These are phyloP conservation scores for Oehlia diaphana DNA, from an alignment of 192 early-diverging fungal genomes.

Conservation along the genomic window DNA sequence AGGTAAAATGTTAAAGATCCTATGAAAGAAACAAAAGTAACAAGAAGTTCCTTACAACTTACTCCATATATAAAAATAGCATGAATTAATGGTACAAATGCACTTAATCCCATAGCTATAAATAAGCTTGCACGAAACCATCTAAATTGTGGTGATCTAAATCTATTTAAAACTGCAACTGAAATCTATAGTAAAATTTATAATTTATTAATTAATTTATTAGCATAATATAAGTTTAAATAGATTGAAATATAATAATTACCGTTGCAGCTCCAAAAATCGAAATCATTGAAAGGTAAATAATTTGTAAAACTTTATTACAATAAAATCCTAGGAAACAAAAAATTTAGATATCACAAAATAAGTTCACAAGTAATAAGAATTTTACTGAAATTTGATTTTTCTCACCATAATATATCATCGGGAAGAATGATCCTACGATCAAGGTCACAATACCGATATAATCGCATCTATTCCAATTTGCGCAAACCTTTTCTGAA, in stretches of 20 bases:
- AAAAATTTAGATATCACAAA: background rate
- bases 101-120: slow-evolving; percentile 75
- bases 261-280: slow-evolving; percentile 66
- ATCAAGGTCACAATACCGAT: slow-evolving; percentile 86
- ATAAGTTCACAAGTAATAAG: background rate
- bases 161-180: slow-evolving; percentile 62
- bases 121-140: slow-evolving; percentile 78
- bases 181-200: slow-evolving; percentile 37
- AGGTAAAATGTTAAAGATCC: background rate
- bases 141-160: slow-evolving; percentile 74
- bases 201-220: background rate
- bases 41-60: slow-evolving; percentile 25
- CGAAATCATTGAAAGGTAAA: slow-evolving; percentile 62
- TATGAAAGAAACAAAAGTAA: background rate
- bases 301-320: slow-evolving; percentile 38
- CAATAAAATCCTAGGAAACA: slow-evolving; percentile 47
- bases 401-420: slow-evolving; percentile 48
- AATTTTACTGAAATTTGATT: background rate
- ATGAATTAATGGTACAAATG: slow-evolving; percentile 73
- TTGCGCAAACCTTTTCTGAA: slow-evolving; percentile 65
- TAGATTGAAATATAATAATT: background rate
- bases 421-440: slow-evolving; percentile 58
- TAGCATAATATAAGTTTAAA: background rate
- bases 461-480: slow-evolving; percentile 93
- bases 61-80: slow-evolving; percentile 65